Conservation (phyloP, 2,329 filamentous ascomycete species). For the Neofusicoccum sp. region DNA sequence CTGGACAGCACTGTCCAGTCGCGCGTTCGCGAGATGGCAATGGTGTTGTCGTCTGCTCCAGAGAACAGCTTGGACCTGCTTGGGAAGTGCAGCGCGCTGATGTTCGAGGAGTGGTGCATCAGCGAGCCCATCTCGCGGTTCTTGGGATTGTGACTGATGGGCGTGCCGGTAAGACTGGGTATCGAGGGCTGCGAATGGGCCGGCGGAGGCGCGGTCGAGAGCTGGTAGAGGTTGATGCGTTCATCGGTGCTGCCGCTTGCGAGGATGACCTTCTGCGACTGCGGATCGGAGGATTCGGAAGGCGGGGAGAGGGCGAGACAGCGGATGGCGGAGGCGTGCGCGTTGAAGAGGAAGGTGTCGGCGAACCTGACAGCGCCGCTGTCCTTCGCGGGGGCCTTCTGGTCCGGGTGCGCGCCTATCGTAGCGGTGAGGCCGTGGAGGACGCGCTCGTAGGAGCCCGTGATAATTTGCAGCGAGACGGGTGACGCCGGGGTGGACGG, state of each 20-base stretch:
- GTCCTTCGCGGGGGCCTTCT: slow-evolving; percentile 11
- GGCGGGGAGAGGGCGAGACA: slow-evolving; percentile 84
- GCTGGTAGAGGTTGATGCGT: slow-evolving; percentile 89
- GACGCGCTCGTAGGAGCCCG: slow-evolving; percentile 91
- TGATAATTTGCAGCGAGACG: slow-evolving; percentile 76
- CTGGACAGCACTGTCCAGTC: slow-evolving; percentile 88
- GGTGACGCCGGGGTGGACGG: background rate
- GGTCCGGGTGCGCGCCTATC: slow-evolving; percentile 47
- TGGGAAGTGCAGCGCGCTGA: slow-evolving; percentile 81
- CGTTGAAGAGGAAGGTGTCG: slow-evolving; percentile 94
- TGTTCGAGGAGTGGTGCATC: slow-evolving; percentile 80
- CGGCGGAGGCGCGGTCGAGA: slow-evolving; percentile 63
- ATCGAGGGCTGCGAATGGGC: slow-evolving; percentile 61
- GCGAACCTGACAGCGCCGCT: slow-evolving; percentile 65
- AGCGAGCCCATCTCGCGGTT: slow-evolving; percentile 88
- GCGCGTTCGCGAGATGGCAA: slow-evolving; percentile 81
- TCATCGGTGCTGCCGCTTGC: slow-evolving; percentile 93
- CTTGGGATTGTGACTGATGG: slow-evolving; percentile 79
- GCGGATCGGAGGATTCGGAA: slow-evolving; percentile 57
- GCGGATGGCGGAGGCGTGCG: slow-evolving; percentile 86
- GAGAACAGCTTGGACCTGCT: slow-evolving; percentile 84
- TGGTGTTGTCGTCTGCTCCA: slow-evolving; percentile 87
- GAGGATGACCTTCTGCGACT: slow-evolving; percentile 81
- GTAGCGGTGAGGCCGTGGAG: slow-evolving; percentile 88
- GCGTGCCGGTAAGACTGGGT: slow-evolving; percentile 69